Conservation (phyloP, 768 basidiomycete genomes). For the Cystofilobasidium capitatum region DNA sequence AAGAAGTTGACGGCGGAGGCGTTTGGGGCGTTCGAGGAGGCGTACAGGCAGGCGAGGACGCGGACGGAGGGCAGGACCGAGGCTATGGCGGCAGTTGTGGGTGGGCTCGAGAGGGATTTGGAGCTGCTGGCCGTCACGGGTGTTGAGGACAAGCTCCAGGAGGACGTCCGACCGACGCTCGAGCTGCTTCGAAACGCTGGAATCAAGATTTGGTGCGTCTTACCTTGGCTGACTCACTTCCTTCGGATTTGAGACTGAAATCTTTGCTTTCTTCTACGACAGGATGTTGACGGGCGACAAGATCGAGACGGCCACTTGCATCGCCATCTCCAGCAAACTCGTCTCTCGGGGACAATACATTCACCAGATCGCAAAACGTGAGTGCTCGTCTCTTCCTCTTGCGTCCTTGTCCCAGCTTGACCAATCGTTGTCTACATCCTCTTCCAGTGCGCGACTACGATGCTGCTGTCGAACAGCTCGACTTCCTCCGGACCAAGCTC, state of each 20-base stretch:
- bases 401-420: conserved; percentile 16
- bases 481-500: conserved; percentile 84
- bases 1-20: conserved; percentile 61
- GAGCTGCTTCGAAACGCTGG: conserved; percentile 90
- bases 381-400: conserved; percentile 31
- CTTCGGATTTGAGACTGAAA: not conserved
- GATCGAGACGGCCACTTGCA: conserved; percentile 96
- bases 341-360: conserved; percentile 96
- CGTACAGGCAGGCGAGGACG: conserved; percentile 69
- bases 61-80: conserved; percentile 65
- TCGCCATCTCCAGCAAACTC: conserved; percentile 92
- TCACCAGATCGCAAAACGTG: conserved; percentile 88
- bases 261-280: not conserved
- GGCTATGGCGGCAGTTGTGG: conserved; percentile 64
- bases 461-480: conserved; percentile 73
- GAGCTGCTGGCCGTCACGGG: conserved; percentile 90
- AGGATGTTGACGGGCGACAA: conserved; percentile 95
- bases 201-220: conserved; percentile 74
- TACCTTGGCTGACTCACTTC: not conserved
- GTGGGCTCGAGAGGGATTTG: conserved; percentile 73
- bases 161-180: conserved; percentile 86
- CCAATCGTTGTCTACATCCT: not conserved
- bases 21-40: conserved; percentile 63
- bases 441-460: conserved; percentile 69
- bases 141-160: conserved; percentile 98